phyloP scores from a whole-genome alignment of 2,329 filamentous ascomycete genomes.

The Verticillium nubilum region DNA sequence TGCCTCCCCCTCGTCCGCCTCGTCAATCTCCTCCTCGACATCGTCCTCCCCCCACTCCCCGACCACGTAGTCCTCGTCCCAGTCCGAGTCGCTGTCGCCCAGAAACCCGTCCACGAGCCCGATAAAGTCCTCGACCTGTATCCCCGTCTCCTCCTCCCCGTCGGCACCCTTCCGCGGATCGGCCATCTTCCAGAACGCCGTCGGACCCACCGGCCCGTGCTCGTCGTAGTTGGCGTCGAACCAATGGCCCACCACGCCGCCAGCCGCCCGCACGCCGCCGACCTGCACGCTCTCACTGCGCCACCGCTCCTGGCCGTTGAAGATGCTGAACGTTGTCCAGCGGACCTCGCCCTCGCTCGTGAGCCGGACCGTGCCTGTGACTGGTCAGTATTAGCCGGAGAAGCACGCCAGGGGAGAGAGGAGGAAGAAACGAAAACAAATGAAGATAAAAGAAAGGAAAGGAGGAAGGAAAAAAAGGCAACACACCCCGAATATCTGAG shows the following conservation, averaged over 20 bases:
- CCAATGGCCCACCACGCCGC: slow-evolving; percentile 71
- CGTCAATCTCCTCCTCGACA: slow-evolving; percentile 20
- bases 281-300: slow-evolving; percentile 72
- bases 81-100: slow-evolving; percentile 15
- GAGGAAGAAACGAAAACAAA: slow-evolving; percentile 11
- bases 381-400: background rate
- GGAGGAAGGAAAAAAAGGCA: background rate
- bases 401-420: no score
- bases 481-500: slow-evolving; percentile 57
- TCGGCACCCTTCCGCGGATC: slow-evolving; percentile 23
- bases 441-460: background rate
- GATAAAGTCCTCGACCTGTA: slow-evolving; percentile 13
- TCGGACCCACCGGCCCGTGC: slow-evolving; percentile 68
- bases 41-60: slow-evolving; percentile 19
- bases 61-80: slow-evolving; percentile 15
- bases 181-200: slow-evolving; percentile 66
- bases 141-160: slow-evolving; percentile 8
- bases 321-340: slow-evolving; percentile 66
- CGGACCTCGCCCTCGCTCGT: slow-evolving; percentile 67
- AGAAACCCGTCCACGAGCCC: slow-evolving; percentile 15
- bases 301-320: slow-evolving; percentile 64
- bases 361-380: slow-evolving; percentile 53
- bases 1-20: slow-evolving; percentile 18
- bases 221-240: slow-evolving; percentile 68
- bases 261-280: slow-evolving; percentile 57